Percentiles rank a stretch among this genome's conserved stretches.
These are phyloP conservation scores for Lasiosphaeria miniovina DNA, from an alignment of 495 filamentous ascomycete genomes.

Conservation along the genomic window DNA sequence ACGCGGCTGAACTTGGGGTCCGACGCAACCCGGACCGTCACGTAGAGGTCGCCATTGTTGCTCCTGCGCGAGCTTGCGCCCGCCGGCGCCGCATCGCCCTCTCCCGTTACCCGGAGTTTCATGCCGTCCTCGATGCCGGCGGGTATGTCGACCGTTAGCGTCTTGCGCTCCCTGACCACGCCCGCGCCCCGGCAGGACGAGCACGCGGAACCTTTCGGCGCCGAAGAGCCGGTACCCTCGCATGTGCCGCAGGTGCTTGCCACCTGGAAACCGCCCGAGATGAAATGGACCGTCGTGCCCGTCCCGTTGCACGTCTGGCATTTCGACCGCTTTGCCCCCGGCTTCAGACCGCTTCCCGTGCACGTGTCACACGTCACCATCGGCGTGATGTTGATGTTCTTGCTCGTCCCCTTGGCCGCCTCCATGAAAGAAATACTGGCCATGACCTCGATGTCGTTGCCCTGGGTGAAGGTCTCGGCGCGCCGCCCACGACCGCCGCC, in stretches of 20 bases:
- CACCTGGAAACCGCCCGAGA: conserved; percentile 94
- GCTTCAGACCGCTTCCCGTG: conserved; percentile 76
- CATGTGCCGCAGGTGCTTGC: conserved; percentile 81
- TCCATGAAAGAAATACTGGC: conserved; percentile 93
- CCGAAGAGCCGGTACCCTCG: conserved; percentile 66
- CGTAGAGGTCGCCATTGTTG: conserved; percentile 75
- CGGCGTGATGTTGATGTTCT: conserved; percentile 76
- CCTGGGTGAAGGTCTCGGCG: conserved; percentile 66
- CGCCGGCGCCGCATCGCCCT: conserved; percentile 81
- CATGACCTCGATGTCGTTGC: conserved; percentile 92
- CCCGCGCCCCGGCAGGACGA: conserved; percentile 73
- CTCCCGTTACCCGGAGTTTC: conserved; percentile 73
- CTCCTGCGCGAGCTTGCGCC: conserved; percentile 51
- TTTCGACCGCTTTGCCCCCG: conserved; percentile 64
- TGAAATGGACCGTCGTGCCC: conserved; percentile 79
- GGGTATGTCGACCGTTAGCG: conserved; percentile 83
- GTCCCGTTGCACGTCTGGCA: conserved; percentile 84
- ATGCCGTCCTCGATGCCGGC: conserved; percentile 95
- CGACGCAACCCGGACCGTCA: conserved; percentile 75
- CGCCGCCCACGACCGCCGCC: conserved; percentile 51
- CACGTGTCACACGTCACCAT: conserved; percentile 77
- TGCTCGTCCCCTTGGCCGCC: conserved; percentile 80
- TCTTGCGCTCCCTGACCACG: conserved; percentile 71
- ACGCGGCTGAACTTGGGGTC: conserved; percentile 82
- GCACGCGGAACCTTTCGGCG: conserved; percentile 78